phyloP scores from a whole-genome alignment of 768 basidiomycete species.

The Saitozyma podzolica region DNA sequence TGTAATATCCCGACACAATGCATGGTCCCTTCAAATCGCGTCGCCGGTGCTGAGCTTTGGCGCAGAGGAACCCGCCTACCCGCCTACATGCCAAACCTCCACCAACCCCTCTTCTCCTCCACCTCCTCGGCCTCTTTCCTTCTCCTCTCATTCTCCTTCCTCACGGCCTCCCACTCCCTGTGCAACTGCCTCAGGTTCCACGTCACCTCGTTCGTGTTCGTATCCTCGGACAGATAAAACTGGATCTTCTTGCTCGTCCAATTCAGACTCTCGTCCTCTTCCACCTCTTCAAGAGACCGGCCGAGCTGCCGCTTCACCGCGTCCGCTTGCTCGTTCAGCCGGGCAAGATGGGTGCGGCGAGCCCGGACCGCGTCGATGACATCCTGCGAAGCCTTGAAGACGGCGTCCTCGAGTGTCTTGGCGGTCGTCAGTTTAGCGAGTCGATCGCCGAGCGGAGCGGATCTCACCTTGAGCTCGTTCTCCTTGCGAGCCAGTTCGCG shows the following conservation, averaged over 20 bases:
- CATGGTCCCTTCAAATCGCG: too few species aligned
- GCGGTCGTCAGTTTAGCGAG: not conserved
- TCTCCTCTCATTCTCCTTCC: slow-evolving; percentile 20
- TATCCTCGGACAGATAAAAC: slow-evolving; percentile 33
- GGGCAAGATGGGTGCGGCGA: slow-evolving; percentile 1
- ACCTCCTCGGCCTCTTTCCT: slow-evolving; percentile 4
- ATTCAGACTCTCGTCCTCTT: slow-evolving; percentile 24
- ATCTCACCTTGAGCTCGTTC: slow-evolving; percentile 29
- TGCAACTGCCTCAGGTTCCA: slow-evolving; percentile 22
- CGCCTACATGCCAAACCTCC: slow-evolving; percentile 2
- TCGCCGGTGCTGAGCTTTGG: too few species aligned
- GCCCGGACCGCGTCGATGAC: slow-evolving; percentile 17
- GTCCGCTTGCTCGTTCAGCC: slow-evolving; percentile 10
- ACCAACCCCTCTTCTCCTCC: slow-evolving; percentile 11
- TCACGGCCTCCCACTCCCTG: slow-evolving; percentile 26
- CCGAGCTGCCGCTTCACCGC: slow-evolving; percentile 11
- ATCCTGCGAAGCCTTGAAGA: slow-evolving; percentile 22
- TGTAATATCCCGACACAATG: too few species aligned
- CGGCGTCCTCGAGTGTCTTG: slow-evolving; percentile 27
- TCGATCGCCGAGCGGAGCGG: not conserved
- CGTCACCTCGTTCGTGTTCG: slow-evolving; percentile 25
- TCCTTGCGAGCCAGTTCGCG: slow-evolving; percentile 25
- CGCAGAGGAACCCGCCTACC: not conserved
- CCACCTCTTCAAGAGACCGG: slow-evolving; percentile 22
- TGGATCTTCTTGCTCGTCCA: slow-evolving; percentile 27